phyloP scores from a whole-genome alignment of 2,329 filamentous ascomycete genomes.

The Xylariaceae sp. region DNA sequence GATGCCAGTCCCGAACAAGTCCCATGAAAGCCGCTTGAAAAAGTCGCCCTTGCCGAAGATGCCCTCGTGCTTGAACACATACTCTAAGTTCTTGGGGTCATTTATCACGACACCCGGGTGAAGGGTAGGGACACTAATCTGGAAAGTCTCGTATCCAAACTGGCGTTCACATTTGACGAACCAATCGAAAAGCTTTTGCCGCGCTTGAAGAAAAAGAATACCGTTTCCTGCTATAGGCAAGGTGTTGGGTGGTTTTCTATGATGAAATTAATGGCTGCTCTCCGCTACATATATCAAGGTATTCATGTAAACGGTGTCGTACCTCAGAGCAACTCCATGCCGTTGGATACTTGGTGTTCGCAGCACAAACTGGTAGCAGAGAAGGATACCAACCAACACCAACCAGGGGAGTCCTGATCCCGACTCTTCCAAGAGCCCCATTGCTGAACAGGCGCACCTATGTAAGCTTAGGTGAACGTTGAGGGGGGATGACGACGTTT shows the following conservation, averaged over 20 bases:
- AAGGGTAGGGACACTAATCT: slow-evolving; percentile 64
- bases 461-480: neutral
- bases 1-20: slow-evolving; percentile 67
- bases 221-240: slow-evolving; percentile 63
- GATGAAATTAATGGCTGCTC: slow-evolving; percentile 1
- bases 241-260: slow-evolving; percentile 52
- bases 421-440: slow-evolving; percentile 27
- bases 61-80: slow-evolving; percentile 62
- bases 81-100: slow-evolving; percentile 64
- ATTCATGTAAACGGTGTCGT: neutral
- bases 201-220: slow-evolving; percentile 60
- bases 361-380: slow-evolving; percentile 30
- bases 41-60: slow-evolving; percentile 65
- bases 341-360: slow-evolving; percentile 29
- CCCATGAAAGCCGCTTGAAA: slow-evolving; percentile 61
- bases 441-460: neutral
- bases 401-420: slow-evolving; percentile 22
- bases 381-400: slow-evolving; percentile 18
- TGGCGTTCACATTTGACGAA: slow-evolving; percentile 60
- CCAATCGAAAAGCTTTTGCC: slow-evolving; percentile 64
- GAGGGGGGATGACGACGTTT: neutral
- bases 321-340: slow-evolving; percentile 40
- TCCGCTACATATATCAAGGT: neutral
- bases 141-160: slow-evolving; percentile 63
- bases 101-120: slow-evolving; percentile 66